Conservation (phyloP, 2,329 filamentous ascomycete species). For the Didymella lethalis region DNA sequence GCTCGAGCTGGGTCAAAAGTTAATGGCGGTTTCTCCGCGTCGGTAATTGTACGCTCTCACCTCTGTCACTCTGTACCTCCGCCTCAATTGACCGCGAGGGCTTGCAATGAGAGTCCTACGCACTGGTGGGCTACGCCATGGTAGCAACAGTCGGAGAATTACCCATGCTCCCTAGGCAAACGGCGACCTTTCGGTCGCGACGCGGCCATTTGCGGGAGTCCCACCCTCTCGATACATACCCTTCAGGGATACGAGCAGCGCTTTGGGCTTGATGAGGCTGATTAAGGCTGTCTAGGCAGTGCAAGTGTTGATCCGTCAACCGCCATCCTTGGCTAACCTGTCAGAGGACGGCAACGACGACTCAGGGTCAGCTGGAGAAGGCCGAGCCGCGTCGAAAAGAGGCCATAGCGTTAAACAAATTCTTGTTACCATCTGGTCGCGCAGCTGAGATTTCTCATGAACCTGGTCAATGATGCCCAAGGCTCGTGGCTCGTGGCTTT, state of each 20-base stretch:
- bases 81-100: neutral
- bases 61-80: neutral
- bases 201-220: slow-evolving; percentile 15
- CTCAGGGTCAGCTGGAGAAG: slow-evolving; percentile 4
- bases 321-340: slow-evolving; percentile 13
- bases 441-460: slow-evolving; percentile 7
- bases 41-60: neutral
- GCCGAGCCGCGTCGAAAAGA: slow-evolving; percentile 5
- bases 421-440: slow-evolving; percentile 4
- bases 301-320: slow-evolving; percentile 12
- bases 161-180: neutral
- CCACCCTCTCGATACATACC: slow-evolving; percentile 19
- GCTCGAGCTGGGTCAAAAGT: slow-evolving; percentile 2
- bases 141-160: slow-evolving; percentile 13
- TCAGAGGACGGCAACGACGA: slow-evolving; percentile 3
- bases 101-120: neutral
- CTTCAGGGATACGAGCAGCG: slow-evolving; percentile 10
- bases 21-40: neutral
- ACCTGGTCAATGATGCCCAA: slow-evolving; percentile 15
- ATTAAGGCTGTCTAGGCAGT: slow-evolving; percentile 8
- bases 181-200: slow-evolving; percentile 9
- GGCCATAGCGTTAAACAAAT: slow-evolving; percentile 13
- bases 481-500: neutral
- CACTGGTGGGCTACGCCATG: slow-evolving; percentile 3
- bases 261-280: slow-evolving; percentile 8